Conservation (phyloP, 2,329 filamentous ascomycete species). For the Scedosporium aurantiacum region DNA sequence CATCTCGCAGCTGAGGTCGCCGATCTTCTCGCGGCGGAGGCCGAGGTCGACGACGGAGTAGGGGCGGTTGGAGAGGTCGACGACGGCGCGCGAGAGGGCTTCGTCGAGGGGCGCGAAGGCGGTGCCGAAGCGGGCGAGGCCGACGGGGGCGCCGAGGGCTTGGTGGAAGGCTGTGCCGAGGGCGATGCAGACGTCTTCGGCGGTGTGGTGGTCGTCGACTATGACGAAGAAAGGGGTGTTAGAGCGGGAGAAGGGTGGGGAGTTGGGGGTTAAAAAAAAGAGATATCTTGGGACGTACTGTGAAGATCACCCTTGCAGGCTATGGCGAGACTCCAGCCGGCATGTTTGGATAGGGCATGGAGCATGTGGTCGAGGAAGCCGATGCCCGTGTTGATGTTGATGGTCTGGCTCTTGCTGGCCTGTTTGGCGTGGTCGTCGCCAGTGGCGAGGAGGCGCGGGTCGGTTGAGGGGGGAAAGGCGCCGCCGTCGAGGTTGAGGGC, state of each 20-base stretch:
- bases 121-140: conserved; percentile 80
- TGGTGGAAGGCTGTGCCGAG: conserved; percentile 75
- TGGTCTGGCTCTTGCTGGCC: conserved; percentile 71
- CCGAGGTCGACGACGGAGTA: conserved; percentile 66
- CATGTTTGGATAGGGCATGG: conserved; percentile 90
- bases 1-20: conserved; percentile 91
- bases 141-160: conserved; percentile 66
- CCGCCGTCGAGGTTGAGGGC: conserved; percentile 91
- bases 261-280: not conserved
- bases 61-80: conserved; percentile 89
- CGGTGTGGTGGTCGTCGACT: conserved; percentile 98
- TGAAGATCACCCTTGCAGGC: conserved; percentile 81
- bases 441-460: conserved; percentile 38
- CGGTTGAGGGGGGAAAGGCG: conserved; percentile 54
- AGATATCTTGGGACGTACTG: conserved; percentile 45
- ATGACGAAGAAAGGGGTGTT: not conserved
- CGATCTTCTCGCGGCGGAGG: conserved; percentile 83
- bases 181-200: conserved; percentile 89
- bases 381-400: conserved; percentile 84
- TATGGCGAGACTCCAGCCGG: conserved; percentile 81
- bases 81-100: conserved; percentile 82
- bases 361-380: conserved; percentile 99
- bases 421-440: conserved; percentile 64
- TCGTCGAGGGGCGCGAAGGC: conserved; percentile 94
- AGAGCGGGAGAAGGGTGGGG: conserved; percentile 1